Percentiles rank a stretch among this genome's conserved stretches.
Conservation (phyloP, 2,329 filamentous ascomycete species). For the Ustilaginoidea virens region DNA sequence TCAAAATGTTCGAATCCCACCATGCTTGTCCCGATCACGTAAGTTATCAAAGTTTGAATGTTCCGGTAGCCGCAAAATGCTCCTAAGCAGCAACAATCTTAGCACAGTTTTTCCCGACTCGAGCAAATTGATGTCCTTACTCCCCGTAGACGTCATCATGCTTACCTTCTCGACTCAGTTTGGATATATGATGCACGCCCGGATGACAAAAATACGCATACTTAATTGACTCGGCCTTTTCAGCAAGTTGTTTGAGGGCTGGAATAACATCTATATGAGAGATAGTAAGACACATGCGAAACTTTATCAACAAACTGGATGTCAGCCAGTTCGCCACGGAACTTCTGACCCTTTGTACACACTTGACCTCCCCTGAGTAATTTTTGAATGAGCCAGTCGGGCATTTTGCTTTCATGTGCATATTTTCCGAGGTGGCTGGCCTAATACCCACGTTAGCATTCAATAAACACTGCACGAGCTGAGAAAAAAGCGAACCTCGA, state of each 20-base stretch:
- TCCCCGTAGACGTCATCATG: background rate
- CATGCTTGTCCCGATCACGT: conserved; percentile 45
- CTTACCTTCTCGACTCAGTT: conserved; percentile 56
- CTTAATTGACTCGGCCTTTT: conserved; percentile 44
- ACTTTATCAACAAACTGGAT: background rate
- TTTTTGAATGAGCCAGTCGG: conserved; percentile 3
- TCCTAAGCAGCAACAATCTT: conserved; percentile 26
- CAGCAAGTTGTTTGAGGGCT: conserved; percentile 45
- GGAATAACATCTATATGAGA: conserved; percentile 37
- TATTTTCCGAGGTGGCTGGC: conserved; percentile 5
- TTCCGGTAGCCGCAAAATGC: conserved; percentile 93
- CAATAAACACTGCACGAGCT: too few species aligned
- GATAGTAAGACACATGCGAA: background rate
- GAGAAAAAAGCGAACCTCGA: too few species aligned
- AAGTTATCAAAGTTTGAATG: conserved; percentile 80
- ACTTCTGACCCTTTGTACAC: conserved; percentile 5
- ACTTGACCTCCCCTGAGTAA: conserved; percentile 3
- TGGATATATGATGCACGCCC: conserved; percentile 63
- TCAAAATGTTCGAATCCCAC: conserved; percentile 45
- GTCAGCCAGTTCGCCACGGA: background rate
- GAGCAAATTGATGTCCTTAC: background rate
- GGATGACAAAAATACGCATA: conserved; percentile 70
- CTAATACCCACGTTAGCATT: too few species aligned
- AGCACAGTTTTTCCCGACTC: background rate
- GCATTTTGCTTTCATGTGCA: conserved; percentile 5